phyloP scores from a whole-genome alignment of 495 filamentous ascomycete species.

The Lindgomyces ingoldianus region DNA sequence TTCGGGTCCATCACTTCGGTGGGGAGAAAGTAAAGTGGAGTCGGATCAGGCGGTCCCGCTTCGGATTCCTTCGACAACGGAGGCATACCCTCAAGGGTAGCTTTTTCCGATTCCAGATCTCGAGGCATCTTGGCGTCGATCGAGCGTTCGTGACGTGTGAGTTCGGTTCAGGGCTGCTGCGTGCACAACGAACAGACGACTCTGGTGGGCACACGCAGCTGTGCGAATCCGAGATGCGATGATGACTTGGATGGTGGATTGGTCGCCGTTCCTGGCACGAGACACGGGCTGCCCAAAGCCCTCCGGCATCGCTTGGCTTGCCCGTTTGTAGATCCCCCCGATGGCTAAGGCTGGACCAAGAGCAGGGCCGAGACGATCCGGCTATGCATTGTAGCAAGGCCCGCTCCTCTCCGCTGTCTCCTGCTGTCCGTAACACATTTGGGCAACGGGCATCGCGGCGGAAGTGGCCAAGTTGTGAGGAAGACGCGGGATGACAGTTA shows the following conservation, averaged over 20 bases:
- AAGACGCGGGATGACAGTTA: too few species aligned
- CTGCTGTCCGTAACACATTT: neutral
- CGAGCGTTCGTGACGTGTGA: neutral
- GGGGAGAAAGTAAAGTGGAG: slow-evolving; percentile 21
- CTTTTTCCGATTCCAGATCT: slow-evolving; percentile 41
- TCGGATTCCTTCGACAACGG: slow-evolving; percentile 42
- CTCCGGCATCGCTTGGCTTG: slow-evolving; percentile 7
- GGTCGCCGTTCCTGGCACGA: slow-evolving; percentile 9
- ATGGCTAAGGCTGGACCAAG: neutral
- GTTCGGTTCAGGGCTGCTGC: too few species aligned
- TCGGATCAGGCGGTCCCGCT: slow-evolving; percentile 13
- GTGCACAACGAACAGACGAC: too few species aligned
- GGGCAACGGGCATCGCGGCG: neutral
- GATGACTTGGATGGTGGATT: neutral
- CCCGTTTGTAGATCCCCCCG: slow-evolving; percentile 16
- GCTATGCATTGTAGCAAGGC: neutral
- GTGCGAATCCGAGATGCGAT: neutral
- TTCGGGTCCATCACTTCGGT: slow-evolving; percentile 22
- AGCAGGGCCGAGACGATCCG: neutral
- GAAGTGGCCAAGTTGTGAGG: neutral
- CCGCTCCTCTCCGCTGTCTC: neutral
- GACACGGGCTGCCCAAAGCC: slow-evolving; percentile 9
- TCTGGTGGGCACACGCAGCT: too few species aligned
- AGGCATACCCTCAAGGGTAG: slow-evolving; percentile 39
- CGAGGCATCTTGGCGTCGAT: slow-evolving; percentile 42